Percentiles rank a stretch among this genome's conserved stretches.
Evolutionary conservation across 768 basidiomycete species (phyloP).

Genomic region (Trametes gibbosa): DNA sequence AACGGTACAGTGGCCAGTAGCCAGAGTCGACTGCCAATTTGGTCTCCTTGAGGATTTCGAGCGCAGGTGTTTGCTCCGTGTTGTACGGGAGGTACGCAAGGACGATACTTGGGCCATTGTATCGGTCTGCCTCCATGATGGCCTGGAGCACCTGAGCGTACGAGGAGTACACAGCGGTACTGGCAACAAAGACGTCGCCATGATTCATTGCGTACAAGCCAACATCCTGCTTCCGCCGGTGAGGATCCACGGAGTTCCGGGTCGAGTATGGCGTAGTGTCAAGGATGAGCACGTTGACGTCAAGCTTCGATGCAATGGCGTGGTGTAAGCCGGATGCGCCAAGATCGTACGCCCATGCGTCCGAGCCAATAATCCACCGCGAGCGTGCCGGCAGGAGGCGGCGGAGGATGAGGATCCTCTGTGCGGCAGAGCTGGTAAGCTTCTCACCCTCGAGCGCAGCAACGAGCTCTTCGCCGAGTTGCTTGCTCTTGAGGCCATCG

Average conservation of each 20-base stretch:
- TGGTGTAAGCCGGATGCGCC: slow-evolving; percentile 96
- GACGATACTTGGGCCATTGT: slow-evolving; percentile 86
- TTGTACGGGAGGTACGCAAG: slow-evolving; percentile 93
- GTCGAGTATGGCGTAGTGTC: slow-evolving; percentile 89
- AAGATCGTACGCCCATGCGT: slow-evolving; percentile 97
- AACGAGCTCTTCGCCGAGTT: slow-evolving; percentile 57
- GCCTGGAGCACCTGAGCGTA: slow-evolving; percentile 93
- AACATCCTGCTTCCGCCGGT: slow-evolving; percentile 90
- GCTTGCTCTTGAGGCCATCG: slow-evolving; percentile 58
- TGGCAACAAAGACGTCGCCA: slow-evolving; percentile 94
- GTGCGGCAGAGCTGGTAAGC: slow-evolving; percentile 41
- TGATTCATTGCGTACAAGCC: slow-evolving; percentile 99
- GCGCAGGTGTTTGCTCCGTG: slow-evolving; percentile 69
- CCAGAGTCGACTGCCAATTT: slow-evolving; percentile 95
- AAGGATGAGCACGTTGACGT: slow-evolving; percentile 94
- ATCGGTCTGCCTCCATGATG: slow-evolving; percentile 85
- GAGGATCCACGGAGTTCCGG: slow-evolving; percentile 64
- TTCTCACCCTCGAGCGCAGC: slow-evolving; percentile 41
- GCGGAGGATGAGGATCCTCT: slow-evolving; percentile 57
- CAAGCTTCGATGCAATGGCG: slow-evolving; percentile 83
- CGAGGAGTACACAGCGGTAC: slow-evolving; percentile 92
- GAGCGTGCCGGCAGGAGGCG: slow-evolving; percentile 66
- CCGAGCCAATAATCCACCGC: slow-evolving; percentile 97
- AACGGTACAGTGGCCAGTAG: slow-evolving; percentile 98
- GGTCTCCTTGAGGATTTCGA: slow-evolving; percentile 94